Percentiles rank a stretch among this genome's conserved stretches.
Evolutionary conservation across 768 basidiomycete genomes (phyloP).

Genomic region (Pulveroboletus sp.): DNA sequence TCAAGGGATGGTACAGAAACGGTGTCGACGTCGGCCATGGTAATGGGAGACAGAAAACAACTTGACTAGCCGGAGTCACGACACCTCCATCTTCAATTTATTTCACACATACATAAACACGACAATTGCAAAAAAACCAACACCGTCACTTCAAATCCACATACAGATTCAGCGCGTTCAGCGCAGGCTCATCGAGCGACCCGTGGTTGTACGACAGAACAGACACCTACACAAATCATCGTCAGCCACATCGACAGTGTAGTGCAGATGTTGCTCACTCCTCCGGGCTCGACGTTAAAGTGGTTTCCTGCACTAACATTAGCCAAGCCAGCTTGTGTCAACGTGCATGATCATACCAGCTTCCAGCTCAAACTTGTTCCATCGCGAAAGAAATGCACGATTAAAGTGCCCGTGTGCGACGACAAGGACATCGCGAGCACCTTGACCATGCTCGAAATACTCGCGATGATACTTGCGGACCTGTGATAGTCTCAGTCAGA

Average conservation of each 20-base stretch:
- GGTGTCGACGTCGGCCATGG: conserved; percentile 38
- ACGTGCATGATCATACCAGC: conserved; percentile 40
- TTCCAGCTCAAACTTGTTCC: conserved; percentile 67
- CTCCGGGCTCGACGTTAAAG: conserved; percentile 84
- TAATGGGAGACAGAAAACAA: conserved; percentile 20
- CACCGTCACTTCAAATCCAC: conserved; percentile 36
- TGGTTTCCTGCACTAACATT: conserved; percentile 51
- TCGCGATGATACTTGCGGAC: conserved; percentile 70
- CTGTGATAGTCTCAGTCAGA: conserved; percentile 33
- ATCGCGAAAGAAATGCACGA: conserved; percentile 75
- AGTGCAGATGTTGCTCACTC: conserved; percentile 43
- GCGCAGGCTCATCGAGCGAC: conserved; percentile 70
- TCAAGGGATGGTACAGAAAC: conserved; percentile 22
- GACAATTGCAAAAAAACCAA: conserved; percentile 3
- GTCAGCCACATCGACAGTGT: conserved; percentile 2
- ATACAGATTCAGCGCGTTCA: conserved; percentile 72
- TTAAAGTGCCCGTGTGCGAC: conserved; percentile 88
- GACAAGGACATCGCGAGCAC: conserved; percentile 79
- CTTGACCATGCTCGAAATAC: conserved; percentile 64
- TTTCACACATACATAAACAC: conserved; percentile 22
- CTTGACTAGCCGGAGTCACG: conserved; percentile 9
- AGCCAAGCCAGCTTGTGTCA: conserved; percentile 1
- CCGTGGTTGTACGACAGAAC: conserved; percentile 84
- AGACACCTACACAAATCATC: conserved; percentile 50
- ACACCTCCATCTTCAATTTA: conserved; percentile 2